phyloP scores from a whole-genome alignment of 495 filamentous ascomycete species.

The Amniculicola lignicola region DNA sequence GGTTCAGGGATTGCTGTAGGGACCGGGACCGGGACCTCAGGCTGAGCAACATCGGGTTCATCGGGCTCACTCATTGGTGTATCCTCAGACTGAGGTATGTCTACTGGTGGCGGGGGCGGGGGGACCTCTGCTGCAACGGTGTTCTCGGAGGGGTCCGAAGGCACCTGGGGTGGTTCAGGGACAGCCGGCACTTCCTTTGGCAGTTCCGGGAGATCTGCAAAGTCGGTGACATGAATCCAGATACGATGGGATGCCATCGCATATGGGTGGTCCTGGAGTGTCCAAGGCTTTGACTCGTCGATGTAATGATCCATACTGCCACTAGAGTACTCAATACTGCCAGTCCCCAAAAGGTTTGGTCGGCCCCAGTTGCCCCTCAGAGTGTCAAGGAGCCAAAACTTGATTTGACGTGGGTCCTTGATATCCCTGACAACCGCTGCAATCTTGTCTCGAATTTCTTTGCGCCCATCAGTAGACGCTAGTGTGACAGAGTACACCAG shows the following conservation, averaged over 20 bases:
- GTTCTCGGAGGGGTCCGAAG: background rate
- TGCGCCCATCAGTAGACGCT: constrained; percentile 9
- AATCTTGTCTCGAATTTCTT: constrained; percentile 32
- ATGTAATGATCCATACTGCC: constrained; percentile 27
- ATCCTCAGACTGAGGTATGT: constrained; percentile 23
- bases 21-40: no score
- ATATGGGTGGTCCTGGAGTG: constrained; percentile 10
- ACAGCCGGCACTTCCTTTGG: constrained; percentile 18
- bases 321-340: constrained; percentile 31
- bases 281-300: constrained; percentile 17
- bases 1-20: background rate
- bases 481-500: constrained; percentile 22
- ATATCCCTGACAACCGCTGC: constrained; percentile 27
- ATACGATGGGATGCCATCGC: constrained; percentile 19
- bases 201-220: constrained; percentile 26
- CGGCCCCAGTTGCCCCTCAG: constrained; percentile 16
- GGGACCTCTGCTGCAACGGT: constrained; percentile 1
- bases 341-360: constrained; percentile 28
- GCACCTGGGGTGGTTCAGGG: constrained; percentile 5
- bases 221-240: constrained; percentile 34
- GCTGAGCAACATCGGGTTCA: no score
- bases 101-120: constrained; percentile 8
- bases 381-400: constrained; percentile 35
- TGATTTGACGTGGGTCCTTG: constrained; percentile 34
- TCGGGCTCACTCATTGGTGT: constrained; percentile 36